Conservation (phyloP, 1,284 basidiomycete genomes). For the Ustilago lituana region DNA sequence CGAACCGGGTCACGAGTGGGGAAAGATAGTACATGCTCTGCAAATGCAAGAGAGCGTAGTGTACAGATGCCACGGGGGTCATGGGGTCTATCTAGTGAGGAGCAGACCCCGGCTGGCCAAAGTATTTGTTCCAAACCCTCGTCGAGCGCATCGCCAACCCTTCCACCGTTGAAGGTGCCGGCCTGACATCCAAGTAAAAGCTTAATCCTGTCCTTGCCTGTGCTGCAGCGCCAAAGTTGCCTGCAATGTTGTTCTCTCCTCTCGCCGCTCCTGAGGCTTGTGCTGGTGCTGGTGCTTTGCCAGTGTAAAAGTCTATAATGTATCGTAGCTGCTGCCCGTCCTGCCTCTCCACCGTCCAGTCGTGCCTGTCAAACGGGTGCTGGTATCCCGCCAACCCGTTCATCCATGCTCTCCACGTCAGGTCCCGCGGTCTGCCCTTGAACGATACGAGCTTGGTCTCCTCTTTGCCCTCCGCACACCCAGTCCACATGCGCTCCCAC, state of each 20-base stretch:
- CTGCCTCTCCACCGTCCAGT: conserved; percentile 89
- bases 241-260: conserved; percentile 10
- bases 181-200: conserved; percentile 93
- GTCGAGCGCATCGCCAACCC: conserved; percentile 77
- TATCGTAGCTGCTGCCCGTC: conserved; percentile 89
- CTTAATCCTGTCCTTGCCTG: conserved; percentile 67
- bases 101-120: conserved; percentile 26
- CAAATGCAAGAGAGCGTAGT: too few species aligned
- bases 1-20: too few species aligned
- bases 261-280: not conserved
- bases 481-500: conserved; percentile 76
- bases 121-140: conserved; percentile 36
- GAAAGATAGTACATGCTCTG: too few species aligned
- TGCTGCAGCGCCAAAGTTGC: conserved; percentile 19
- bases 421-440: conserved; percentile 70
- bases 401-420: conserved; percentile 81
- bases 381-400: conserved; percentile 91
- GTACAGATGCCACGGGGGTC: too few species aligned
- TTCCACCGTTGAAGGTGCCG: conserved; percentile 90
- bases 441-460: conserved; percentile 85
- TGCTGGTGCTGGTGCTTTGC: conserved; percentile 69
- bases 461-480: conserved; percentile 4
- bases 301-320: conserved; percentile 98
- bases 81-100: too few species aligned
- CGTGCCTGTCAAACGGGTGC: conserved; percentile 94